Evolutionary conservation across 2,329 filamentous ascomycete species (phyloP), one percentile per base, ranked within the genome.

Genomic region (Diaporthe sp.): DNA sequence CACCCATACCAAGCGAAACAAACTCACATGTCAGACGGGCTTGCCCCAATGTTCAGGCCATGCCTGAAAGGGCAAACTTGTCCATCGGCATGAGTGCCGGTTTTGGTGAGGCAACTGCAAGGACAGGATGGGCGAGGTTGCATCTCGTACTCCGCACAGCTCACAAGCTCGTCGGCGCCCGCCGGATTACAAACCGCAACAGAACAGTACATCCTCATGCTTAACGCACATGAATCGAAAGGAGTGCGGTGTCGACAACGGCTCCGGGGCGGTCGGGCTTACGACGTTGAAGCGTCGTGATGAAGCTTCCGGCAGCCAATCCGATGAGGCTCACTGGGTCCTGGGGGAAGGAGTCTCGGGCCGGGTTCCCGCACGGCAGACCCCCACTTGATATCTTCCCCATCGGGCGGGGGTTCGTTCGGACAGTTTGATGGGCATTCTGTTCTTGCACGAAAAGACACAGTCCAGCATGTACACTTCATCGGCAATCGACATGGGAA

Each of bases 301-400:
- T 56, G 56, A 53, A 22, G 47, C 47, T 51, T 42, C 9, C 70
- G 39, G 32, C 39, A 56, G 68, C 61, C 68, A 71, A 61, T 65
- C 50, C 59, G 42, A 44, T 37, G 39, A 25, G 47, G 51, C 66
- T 30, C 35, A 63, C 35, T 58, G 59, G 50, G 47, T 50, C 71
- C 56, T n/a, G 51, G 50, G 47, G 4, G 12, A 15, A 55, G 74
- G 74, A 55, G 53, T 69, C 19, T 39, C 71, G 74, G 74, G 51
- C 74, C 71, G 74, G 59, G 10, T 47, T 75, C 35, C 74, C 66
- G 71, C 42, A 55, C 35, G 22, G 53, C 39, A 55, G 69, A 59
- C 63, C 63, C 61, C 51, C 59, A 68, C 51, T 42, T 39, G 39
- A 35, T 37, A 63, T 30, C 55, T 72, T 12, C 4, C 32, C 44